Conservation (phyloP, 345 rosid genomes). For the Boechera stricta region DNA sequence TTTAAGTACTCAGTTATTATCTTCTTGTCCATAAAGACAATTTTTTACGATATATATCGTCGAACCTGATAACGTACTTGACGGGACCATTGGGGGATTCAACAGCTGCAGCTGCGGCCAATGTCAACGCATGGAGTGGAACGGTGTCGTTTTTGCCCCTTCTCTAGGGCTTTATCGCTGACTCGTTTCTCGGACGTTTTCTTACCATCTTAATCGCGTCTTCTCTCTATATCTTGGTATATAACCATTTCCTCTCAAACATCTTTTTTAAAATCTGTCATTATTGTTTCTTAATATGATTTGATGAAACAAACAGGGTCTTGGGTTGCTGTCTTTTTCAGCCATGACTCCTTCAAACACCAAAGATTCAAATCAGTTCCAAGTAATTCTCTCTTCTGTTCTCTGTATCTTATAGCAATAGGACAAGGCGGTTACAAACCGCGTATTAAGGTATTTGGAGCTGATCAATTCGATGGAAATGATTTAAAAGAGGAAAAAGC, state of each 20-base stretch:
- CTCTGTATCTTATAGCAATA: constrained; percentile 52
- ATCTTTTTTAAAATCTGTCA: neutral
- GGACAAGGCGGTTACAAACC: constrained; percentile 66
- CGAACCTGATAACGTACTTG: constrained; percentile 56
- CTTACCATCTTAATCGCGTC: constrained; percentile 63
- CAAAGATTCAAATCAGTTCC: constrained; percentile 33
- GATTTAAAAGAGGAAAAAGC: constrained; percentile 53
- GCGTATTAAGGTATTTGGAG: constrained; percentile 82
- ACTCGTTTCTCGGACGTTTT: constrained; percentile 67
- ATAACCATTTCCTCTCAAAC: neutral
- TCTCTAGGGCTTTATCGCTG: constrained; percentile 70
- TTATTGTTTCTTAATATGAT: neutral
- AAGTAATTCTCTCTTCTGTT: constrained; percentile 40
- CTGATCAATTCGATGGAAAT: constrained; percentile 71
- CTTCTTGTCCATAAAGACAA: neutral
- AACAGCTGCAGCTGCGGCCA: constrained; percentile 61
- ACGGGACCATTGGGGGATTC: constrained; percentile 71
- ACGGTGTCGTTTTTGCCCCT: constrained; percentile 59
- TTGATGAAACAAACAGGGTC: constrained; percentile 41
- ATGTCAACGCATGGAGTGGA: constrained; percentile 67
- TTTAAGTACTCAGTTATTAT: neutral
- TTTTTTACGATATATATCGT: too few species aligned
- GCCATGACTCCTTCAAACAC: constrained; percentile 37
- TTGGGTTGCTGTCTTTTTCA: constrained; percentile 54
- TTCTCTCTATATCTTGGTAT: constrained; percentile 56